A percentile compares a stretch with the other conserved stretches of the same genome.
These are phyloP conservation scores for Ophiostoma piceae DNA, from an alignment of 2,329 filamentous ascomycete genomes.

Conservation along the genomic window DNA sequence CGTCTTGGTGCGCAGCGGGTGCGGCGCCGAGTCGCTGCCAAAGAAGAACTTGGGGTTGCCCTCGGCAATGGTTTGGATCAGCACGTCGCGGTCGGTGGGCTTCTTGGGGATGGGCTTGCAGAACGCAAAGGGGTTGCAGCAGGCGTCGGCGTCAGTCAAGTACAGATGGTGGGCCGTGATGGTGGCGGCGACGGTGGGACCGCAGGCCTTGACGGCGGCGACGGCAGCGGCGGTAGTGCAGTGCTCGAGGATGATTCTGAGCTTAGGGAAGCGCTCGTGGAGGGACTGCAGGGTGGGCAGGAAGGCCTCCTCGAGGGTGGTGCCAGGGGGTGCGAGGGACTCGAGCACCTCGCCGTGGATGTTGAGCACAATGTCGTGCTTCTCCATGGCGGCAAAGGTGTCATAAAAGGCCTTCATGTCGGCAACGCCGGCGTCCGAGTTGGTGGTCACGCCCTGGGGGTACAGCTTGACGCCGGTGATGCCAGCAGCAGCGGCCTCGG, in stretches of 20 bases:
- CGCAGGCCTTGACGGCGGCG: slow-evolving; percentile 69
- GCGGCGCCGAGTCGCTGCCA: slow-evolving; percentile 67
- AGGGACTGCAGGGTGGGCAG: slow-evolving; percentile 72
- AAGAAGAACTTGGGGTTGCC: slow-evolving; percentile 64
- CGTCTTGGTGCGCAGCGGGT: slow-evolving; percentile 55
- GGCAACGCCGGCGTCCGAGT: slow-evolving; percentile 63
- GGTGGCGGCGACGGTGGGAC: slow-evolving; percentile 69
- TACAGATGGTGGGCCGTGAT: slow-evolving; percentile 85
- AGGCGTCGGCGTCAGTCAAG: slow-evolving; percentile 40
- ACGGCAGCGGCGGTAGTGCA: slow-evolving; percentile 81
- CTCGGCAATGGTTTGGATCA: slow-evolving; percentile 59
- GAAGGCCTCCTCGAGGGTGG: slow-evolving; percentile 60
- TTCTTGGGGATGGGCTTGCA: slow-evolving; percentile 74
- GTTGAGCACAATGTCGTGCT: slow-evolving; percentile 65
- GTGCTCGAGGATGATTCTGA: slow-evolving; percentile 65
- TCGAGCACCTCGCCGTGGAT: slow-evolving; percentile 75
- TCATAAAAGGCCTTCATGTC: slow-evolving; percentile 66
- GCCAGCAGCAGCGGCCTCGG: slow-evolving; percentile 65
- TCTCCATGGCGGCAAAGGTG: slow-evolving; percentile 86
- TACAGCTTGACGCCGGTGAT: slow-evolving; percentile 69
- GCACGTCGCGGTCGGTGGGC: slow-evolving; percentile 64
- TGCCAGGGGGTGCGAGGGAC: slow-evolving; percentile 36
- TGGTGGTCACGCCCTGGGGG: slow-evolving; percentile 55
- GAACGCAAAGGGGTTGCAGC: slow-evolving; percentile 28
- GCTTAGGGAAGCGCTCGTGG: slow-evolving; percentile 66